Percentiles rank a stretch among this genome's conserved stretches.
Evolutionary conservation across 768 basidiomycete species (phyloP).

Genomic region (Dentipellis fragilis): DNA sequence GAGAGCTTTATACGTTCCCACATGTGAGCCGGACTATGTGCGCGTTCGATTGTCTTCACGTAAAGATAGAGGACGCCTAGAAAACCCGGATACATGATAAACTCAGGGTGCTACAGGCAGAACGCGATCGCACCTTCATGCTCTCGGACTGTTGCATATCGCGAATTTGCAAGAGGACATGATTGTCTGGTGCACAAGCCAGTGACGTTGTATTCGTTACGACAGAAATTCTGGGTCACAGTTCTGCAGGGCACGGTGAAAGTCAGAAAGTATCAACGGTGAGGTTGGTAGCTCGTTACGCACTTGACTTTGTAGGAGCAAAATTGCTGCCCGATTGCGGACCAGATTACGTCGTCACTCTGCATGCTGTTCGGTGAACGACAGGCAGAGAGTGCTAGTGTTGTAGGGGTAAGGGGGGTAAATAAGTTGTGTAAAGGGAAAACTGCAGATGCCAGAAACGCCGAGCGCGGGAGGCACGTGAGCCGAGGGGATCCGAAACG

Average conservation of each 20-base stretch:
- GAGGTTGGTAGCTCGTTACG: slow-evolving; percentile 20
- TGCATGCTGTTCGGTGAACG: slow-evolving; percentile 43
- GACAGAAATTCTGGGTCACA: slow-evolving; percentile 92
- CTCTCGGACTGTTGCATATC: slow-evolving; percentile 97
- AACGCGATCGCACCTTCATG: slow-evolving; percentile 59
- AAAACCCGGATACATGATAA: not conserved
- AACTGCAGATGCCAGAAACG: too few species aligned
- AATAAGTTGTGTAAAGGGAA: too few species aligned
- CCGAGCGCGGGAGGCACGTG: too few species aligned
- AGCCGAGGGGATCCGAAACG: too few species aligned
- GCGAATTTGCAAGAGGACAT: slow-evolving; percentile 95
- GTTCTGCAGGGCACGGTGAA: slow-evolving; percentile 43
- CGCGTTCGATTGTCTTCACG: slow-evolving; percentile 95
- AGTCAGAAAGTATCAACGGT: slow-evolving; percentile 2
- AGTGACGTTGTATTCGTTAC: slow-evolving; percentile 97
- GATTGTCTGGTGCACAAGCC: slow-evolving; percentile 92
- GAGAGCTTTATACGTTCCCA: slow-evolving; percentile 94
- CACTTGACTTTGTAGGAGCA: slow-evolving; percentile 99
- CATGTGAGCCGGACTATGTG: slow-evolving; percentile 93
- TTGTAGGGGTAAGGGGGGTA: not conserved
- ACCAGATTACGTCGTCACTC: slow-evolving; percentile 99
- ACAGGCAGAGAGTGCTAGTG: not conserved
- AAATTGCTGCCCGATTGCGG: slow-evolving; percentile 86
- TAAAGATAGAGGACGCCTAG: slow-evolving; percentile 83
- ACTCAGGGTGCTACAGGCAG: slow-evolving; percentile 1